Base-by-base conservation (phyloP, 352 stramenopile genomes). In the Phytophthora megakarya region DNA sequence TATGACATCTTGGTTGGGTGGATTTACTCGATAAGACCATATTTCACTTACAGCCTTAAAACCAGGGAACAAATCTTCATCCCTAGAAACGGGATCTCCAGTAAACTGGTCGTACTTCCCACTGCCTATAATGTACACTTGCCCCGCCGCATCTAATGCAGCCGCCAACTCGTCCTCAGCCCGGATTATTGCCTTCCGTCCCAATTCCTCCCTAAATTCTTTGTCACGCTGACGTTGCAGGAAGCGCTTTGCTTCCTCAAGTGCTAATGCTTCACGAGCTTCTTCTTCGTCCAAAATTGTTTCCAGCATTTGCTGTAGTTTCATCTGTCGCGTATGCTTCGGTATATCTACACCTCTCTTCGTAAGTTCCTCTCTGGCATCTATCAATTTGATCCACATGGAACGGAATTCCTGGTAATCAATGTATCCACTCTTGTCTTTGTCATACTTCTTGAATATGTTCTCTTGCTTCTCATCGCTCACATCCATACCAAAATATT, bases 351-450 rank as follows among this genome's bases (percentile, higher is more conserved):
- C 55, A 6, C 88, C 89, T 40, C 94, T 71, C 60, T 97, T 95
- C 16, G 72, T 65, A 15, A 98, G 81, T 42, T 96, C 89, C 16
- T 95, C 81, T 1, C 82, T 72, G 3, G 95, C 75, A 61, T 98
- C 88, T 7, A 80, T 64, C 7, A 97, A 69, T 1, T 79, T 74
- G 11, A 98, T 58, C 89, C 89, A 98, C 64, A 98, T 97, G 38
- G 90, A 80, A 12, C 93, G 93, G 65, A 98, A 98, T 64, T 98
- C 92, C 13, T 80, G 78, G 70, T 98, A 98, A 51, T 98, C 90
- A 50, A 98, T 98, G 51, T 77, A 89, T 1, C 92, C 92, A 35
- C 83, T 95, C 37, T 88, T 90, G 67, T 98, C 87, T 39, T 88
- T 93, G 75, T 98, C 95, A 68, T 97, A 97, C 47, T 98, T 95